These are phyloP conservation scores for Geranomyces michiganensis DNA, from an alignment of 192 early-diverging fungal species.

Conservation along the genomic window DNA sequence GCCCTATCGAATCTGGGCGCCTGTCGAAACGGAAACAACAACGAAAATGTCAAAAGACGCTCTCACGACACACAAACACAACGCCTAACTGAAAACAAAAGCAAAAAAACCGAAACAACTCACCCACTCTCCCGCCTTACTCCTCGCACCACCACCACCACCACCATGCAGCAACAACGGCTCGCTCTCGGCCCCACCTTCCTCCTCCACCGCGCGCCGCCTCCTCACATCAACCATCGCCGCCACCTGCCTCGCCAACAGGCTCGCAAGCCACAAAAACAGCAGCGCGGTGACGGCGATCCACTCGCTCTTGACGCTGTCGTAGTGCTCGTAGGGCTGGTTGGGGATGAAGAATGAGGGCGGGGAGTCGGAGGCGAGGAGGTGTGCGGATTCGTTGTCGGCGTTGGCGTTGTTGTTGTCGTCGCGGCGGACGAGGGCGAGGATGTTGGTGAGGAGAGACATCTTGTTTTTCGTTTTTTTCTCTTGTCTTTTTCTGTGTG, in stretches of 20 bases:
- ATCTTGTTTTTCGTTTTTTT: too few species aligned
- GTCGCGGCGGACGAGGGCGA: too few species aligned
- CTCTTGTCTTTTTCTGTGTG: too few species aligned
- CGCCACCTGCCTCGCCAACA: slow-evolving; percentile 21
- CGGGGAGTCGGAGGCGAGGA: too few species aligned
- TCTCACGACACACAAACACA: too few species aligned
- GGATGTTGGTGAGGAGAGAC: too few species aligned
- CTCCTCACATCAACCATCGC: not conserved
- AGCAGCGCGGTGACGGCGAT: slow-evolving; percentile 27
- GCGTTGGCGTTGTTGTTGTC: too few species aligned
- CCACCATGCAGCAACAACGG: too few species aligned
- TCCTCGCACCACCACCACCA: not conserved
- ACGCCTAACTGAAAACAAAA: too few species aligned
- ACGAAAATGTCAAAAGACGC: not conserved
- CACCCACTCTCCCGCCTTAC: slow-evolving; percentile 17
- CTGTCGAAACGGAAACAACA: not conserved
- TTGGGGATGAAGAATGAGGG: slow-evolving; percentile 23
- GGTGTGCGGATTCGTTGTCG: too few species aligned
- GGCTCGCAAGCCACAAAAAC: slow-evolving; percentile 15
- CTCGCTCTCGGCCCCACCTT: not conserved
- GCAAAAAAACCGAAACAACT: not conserved
- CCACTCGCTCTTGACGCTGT: slow-evolving; percentile 24
- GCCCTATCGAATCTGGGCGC: slow-evolving; percentile 22
- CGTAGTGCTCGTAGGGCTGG: slow-evolving; percentile 18
- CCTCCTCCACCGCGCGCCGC: not conserved